Base-by-base conservation (phyloP, 805 yeast genomes). In the Wickerhamomyces chaumierensis region DNA sequence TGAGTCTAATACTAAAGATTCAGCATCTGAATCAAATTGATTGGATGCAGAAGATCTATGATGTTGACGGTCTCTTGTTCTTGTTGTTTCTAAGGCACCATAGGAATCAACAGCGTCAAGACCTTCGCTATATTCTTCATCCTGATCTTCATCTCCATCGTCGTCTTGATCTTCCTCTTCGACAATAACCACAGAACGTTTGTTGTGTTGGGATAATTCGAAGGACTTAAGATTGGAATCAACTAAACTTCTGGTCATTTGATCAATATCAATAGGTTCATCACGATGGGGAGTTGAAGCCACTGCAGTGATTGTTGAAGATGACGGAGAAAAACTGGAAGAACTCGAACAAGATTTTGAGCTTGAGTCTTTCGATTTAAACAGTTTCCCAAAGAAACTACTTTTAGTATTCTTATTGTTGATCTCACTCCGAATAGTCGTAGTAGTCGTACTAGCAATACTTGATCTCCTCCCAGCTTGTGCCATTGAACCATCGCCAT, bases 401-500 rank as follows among this genome's bases (percentile, higher is more conserved):
- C 9, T 33, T 14, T 28, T 35, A 16, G 15, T 16, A 31, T n/a
- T 33, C 29, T 25, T 25, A 14, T 25, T 25, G n/a, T 13, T 25
- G 5, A 25, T 5, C 14, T 25, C 29, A 25, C 29, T 9, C 5
- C 4, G n/a, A 14, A 25, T 25, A 25, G 29, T 25, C 4, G n/a
- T 11, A 9, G 29, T 8, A 8, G 29, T 25, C 29, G 29, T 41
- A 18, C 46, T 43, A 20, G 49, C 35, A 34, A 45, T 45, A 36
- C 51, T 46, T 6, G 49, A 45, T 23, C 53, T 39, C 42, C 52
- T 46, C 11, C 41, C 41, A 18, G 36, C 18, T 39, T 41, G n/a
- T n/a, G n/a, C 33, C 52, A 49, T n/a, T 48, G 53, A 14, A 48
- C 46, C 31, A 51, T 31, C 40, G 50, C 51, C 31, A 55, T 47